phyloP scores from a whole-genome alignment of 2,329 filamentous ascomycete genomes.

The Coleophoma crateriformis region DNA sequence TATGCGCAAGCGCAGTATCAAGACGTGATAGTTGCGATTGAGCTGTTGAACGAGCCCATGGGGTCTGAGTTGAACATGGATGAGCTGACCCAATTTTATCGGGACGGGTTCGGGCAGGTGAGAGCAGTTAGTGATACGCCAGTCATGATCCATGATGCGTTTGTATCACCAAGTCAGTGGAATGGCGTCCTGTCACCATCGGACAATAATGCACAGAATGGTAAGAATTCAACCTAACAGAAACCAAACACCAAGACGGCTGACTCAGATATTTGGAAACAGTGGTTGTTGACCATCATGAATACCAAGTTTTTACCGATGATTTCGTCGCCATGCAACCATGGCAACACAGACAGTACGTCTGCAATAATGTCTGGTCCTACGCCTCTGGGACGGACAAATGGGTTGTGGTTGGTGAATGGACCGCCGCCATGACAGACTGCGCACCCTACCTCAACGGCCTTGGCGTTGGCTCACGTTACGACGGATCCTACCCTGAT shows the following conservation, averaged over 20 bases:
- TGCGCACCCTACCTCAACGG: slow-evolving; percentile 49
- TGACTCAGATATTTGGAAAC: neutral
- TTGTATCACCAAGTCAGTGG: slow-evolving; percentile 47
- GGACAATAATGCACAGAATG: slow-evolving; percentile 38
- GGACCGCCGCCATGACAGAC: slow-evolving; percentile 62
- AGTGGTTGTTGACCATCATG: slow-evolving; percentile 57
- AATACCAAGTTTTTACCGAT: slow-evolving; percentile 59
- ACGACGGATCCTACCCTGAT: slow-evolving; percentile 46
- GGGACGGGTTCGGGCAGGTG: slow-evolving; percentile 42
- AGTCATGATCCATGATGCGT: slow-evolving; percentile 56
- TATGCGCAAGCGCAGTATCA: slow-evolving; percentile 47
- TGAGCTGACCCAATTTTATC: slow-evolving; percentile 32
- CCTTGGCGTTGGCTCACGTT: slow-evolving; percentile 50
- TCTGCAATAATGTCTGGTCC: slow-evolving; percentile 45
- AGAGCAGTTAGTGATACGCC: slow-evolving; percentile 38
- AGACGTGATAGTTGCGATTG: slow-evolving; percentile 52
- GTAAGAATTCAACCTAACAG: slow-evolving; percentile 7
- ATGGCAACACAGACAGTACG: slow-evolving; percentile 46
- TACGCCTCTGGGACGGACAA: slow-evolving; percentile 51
- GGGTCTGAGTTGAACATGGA: slow-evolving; percentile 27
- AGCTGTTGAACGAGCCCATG: slow-evolving; percentile 50
- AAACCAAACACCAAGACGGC: no score
- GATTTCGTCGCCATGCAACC: slow-evolving; percentile 42
- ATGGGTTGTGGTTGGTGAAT: slow-evolving; percentile 64
- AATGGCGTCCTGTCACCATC: slow-evolving; percentile 52